Conservation (phyloP, 2,329 filamentous ascomycete species). For the Aspergillaceae sp. region DNA sequence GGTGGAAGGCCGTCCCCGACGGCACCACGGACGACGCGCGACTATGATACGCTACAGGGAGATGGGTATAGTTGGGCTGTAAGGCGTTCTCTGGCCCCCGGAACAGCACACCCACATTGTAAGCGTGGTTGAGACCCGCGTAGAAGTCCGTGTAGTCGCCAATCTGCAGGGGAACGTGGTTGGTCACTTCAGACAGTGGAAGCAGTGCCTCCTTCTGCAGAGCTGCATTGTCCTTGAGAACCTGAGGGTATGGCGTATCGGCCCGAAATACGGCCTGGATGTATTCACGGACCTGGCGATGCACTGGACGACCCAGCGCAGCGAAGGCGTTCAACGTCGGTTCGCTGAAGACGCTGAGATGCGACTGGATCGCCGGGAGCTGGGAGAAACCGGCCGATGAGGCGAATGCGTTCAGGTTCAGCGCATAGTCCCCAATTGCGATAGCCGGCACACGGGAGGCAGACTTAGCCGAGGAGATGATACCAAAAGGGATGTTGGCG, state of each 20-base stretch:
- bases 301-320: conserved; percentile 57
- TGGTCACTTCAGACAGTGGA: conserved; percentile 50
- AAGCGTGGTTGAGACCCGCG: conserved; percentile 69
- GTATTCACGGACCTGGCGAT: conserved; percentile 59
- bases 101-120: conserved; percentile 63
- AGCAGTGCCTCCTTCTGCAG: conserved; percentile 53
- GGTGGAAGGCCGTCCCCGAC: conserved; percentile 62
- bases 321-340: conserved; percentile 66
- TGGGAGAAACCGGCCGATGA: conserved; percentile 51
- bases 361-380: conserved; percentile 48
- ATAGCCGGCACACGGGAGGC: conserved; percentile 55
- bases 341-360: conserved; percentile 55
- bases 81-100: conserved; percentile 63
- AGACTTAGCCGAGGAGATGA: conserved; percentile 58
- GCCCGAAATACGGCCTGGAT: conserved; percentile 59
- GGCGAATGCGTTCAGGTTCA: conserved; percentile 60
- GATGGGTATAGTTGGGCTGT: conserved; percentile 71
- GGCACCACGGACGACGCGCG: conserved; percentile 67
- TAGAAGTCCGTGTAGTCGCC: conserved; percentile 85
- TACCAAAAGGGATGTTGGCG: conserved; percentile 74
- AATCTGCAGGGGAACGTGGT: conserved; percentile 67
- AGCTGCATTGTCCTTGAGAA: conserved; percentile 54
- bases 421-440: conserved; percentile 62
- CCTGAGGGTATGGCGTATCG: conserved; percentile 50
- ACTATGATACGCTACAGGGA: conserved; percentile 76